Evolutionary conservation across 2,329 filamentous ascomycete genomes (phyloP).

Genomic region (Fonsecaea nubica): DNA sequence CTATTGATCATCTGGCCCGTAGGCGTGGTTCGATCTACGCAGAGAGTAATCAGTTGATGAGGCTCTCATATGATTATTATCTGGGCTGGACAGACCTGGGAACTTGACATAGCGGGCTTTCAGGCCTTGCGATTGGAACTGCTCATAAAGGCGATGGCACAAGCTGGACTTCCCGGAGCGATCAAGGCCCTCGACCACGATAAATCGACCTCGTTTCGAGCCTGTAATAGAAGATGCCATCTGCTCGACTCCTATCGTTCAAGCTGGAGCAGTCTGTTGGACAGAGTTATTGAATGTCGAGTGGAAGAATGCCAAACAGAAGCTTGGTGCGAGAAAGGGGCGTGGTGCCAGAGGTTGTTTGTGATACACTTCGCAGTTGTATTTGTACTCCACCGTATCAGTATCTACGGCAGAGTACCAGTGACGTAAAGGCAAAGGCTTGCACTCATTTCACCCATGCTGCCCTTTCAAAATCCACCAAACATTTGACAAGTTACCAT

Average conservation of each 20-base stretch:
- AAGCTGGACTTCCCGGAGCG: slow-evolving; percentile 92
- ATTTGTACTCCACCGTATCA: neutral
- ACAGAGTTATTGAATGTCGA: neutral
- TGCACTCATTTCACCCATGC: neutral
- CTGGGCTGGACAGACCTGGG: slow-evolving; percentile 62
- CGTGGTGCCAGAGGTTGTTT: neutral
- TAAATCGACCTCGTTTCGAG: slow-evolving; percentile 65
- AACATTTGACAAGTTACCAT: neutral
- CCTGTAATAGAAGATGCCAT: neutral
- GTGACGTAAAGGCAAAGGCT: neutral
- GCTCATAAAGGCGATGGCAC: slow-evolving; percentile 70
- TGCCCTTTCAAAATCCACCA: neutral
- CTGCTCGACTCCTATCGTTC: neutral
- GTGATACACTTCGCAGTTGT: neutral
- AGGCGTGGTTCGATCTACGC: slow-evolving; percentile 75
- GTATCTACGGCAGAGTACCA: neutral
- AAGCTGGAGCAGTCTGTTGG: neutral
- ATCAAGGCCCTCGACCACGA: slow-evolving; percentile 88
- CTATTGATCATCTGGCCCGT: slow-evolving; percentile 86
- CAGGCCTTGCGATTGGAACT: slow-evolving; percentile 58
- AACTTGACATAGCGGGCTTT: slow-evolving; percentile 68
- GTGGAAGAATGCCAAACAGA: neutral
- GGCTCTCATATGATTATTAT: neutral
- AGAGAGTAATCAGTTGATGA: slow-evolving; percentile 3
- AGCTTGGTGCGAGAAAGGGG: neutral